These are phyloP conservation scores for Drechslerella coelobrocha DNA, from an alignment of 2,329 filamentous ascomycete genomes.

Conservation along the genomic window DNA sequence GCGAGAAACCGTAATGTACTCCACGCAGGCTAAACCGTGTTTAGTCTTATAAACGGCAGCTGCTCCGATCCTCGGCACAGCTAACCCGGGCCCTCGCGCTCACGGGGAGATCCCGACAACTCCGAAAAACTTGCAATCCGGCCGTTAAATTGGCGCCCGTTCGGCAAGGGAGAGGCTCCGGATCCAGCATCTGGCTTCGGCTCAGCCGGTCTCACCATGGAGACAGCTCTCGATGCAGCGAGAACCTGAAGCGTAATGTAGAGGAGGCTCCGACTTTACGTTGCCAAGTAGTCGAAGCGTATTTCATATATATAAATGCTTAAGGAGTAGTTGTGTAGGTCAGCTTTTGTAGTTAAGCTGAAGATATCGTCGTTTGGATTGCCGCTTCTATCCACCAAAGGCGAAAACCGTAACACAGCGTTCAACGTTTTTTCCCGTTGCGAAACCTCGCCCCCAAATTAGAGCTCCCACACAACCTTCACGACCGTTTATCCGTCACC, in stretches of 20 bases:
- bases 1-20: too few relatives aligned
- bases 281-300: neutral
- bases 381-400: conserved; percentile 47
- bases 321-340: too few relatives aligned
- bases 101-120: conserved; percentile 42
- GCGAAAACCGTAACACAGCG: conserved; percentile 19
- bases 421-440: conserved; percentile 38
- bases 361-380: conserved; percentile 15
- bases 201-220: neutral
- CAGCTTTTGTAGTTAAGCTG: conserved; percentile 22
- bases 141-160: conserved; percentile 19
- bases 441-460: conserved; percentile 17
- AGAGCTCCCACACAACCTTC: conserved; percentile 9
- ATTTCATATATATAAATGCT: neutral
- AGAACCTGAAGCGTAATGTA: neutral
- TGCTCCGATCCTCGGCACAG: conserved; percentile 32
- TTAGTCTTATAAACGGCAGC: neutral
- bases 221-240: neutral
- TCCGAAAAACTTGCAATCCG: conserved; percentile 31
- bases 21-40: neutral
- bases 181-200: conserved; percentile 17
- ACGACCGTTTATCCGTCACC: conserved; percentile 5
- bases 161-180: conserved; percentile 24
- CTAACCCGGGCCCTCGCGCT: neutral
- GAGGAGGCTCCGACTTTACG: neutral